These are phyloP conservation scores for Mycena amicta DNA, from an alignment of 768 basidiomycete genomes.

Conservation along the genomic window DNA sequence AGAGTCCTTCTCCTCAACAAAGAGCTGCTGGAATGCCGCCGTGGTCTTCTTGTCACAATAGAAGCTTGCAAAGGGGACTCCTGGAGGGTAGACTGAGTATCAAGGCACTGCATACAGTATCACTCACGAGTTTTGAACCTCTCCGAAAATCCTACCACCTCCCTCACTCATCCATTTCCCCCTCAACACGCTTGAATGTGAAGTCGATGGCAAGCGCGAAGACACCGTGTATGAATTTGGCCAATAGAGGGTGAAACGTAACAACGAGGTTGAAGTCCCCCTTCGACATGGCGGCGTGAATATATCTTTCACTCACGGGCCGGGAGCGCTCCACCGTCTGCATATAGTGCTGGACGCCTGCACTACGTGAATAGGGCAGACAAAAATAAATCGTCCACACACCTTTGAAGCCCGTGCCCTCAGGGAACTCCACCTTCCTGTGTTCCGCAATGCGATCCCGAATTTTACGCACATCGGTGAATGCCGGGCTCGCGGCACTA, in stretches of 20 bases:
- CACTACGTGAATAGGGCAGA: not conserved
- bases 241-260: slow-evolving; percentile 10
- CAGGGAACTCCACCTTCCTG: slow-evolving; percentile 1
- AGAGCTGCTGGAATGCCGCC: slow-evolving; percentile 17
- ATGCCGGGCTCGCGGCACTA: not conserved
- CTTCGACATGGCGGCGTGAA: slow-evolving; percentile 10
- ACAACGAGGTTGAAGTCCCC: slow-evolving; percentile 3
- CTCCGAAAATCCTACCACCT: slow-evolving; percentile 18
- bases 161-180: slow-evolving; percentile 27
- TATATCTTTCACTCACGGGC: not conserved
- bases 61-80: slow-evolving; percentile 17
- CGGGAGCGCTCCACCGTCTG: not conserved
- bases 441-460: not conserved
- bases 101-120: not conserved
- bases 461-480: not conserved
- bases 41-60: slow-evolving; percentile 21
- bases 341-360: not conserved
- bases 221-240: slow-evolving; percentile 14
- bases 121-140: slow-evolving; percentile 18
- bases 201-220: slow-evolving; percentile 21
- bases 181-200: slow-evolving; percentile 27
- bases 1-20: slow-evolving; percentile 14
- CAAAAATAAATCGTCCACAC: not conserved
- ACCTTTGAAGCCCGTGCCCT: slow-evolving; percentile 8
- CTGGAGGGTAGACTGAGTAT: slow-evolving; percentile 3